These are phyloP conservation scores for Acacia melanoxylon DNA, from an alignment of 306 rosid genomes.

Conservation along the genomic window DNA sequence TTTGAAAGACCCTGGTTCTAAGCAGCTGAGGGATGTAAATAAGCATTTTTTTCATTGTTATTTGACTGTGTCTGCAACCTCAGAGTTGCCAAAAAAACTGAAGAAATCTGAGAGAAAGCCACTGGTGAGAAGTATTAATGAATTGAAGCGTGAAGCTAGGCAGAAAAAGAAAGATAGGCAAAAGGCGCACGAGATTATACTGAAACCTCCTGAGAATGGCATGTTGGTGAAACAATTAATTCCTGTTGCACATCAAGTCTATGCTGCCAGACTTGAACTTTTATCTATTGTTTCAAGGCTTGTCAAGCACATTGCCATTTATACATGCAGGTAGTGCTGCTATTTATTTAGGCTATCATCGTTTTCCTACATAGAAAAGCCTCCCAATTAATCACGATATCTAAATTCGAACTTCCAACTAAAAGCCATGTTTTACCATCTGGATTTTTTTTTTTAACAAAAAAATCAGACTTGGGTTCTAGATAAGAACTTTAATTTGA, in stretches of 20 bases:
- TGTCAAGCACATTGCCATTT: slow-evolving; percentile 40
- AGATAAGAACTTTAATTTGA: background rate
- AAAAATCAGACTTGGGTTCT: background rate
- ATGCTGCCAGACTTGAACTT: slow-evolving; percentile 57
- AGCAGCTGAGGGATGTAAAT: background rate
- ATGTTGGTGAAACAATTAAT: slow-evolving; percentile 53
- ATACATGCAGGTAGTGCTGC: slow-evolving; percentile 54
- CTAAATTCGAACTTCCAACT: slow-evolving; percentile 1
- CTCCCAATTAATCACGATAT: background rate
- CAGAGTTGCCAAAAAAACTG: slow-evolving; percentile 42
- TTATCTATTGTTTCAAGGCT: slow-evolving; percentile 50
- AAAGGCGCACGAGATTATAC: slow-evolving; percentile 42
- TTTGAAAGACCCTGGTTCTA: slow-evolving; percentile 20
- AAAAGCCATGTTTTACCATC: background rate
- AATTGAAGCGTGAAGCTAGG: slow-evolving; percentile 64
- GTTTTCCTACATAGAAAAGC: background rate
- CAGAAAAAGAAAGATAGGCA: slow-evolving; percentile 54
- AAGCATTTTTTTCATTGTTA: slow-evolving; percentile 23
- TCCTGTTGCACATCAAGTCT: slow-evolving; percentile 57
- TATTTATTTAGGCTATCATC: slow-evolving; percentile 19
- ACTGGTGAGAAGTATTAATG: slow-evolving; percentile 46
- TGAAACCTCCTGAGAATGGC: slow-evolving; percentile 67
- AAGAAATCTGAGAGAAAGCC: slow-evolving; percentile 66
- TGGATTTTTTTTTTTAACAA: background rate
- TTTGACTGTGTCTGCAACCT: slow-evolving; percentile 34